phyloP scores from a whole-genome alignment of 176 grass and related monocot species.

The Paspalum notatum region DNA sequence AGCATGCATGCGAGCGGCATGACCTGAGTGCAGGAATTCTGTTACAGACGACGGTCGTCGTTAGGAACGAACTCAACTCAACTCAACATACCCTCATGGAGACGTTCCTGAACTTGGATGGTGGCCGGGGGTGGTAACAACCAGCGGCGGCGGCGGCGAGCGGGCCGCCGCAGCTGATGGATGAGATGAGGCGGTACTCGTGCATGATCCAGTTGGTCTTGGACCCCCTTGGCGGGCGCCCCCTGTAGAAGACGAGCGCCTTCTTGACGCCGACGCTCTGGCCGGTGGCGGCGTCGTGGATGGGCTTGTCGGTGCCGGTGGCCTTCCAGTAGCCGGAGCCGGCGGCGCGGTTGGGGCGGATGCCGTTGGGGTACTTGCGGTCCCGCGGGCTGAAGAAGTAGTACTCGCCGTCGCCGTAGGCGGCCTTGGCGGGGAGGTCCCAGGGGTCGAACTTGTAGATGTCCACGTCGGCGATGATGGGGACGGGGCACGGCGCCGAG shows the following conservation, averaged over 20 bases:
- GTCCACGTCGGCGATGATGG: constrained; percentile 94
- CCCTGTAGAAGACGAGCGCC: constrained; percentile 91
- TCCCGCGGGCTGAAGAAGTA: constrained; percentile 97
- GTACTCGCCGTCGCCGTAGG: constrained; percentile 83
- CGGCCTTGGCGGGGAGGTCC: constrained; percentile 78
- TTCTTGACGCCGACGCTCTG: constrained; percentile 85
- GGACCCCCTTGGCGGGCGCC: constrained; percentile 72
- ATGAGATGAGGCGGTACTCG: constrained; percentile 78
- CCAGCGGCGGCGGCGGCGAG: constrained; percentile 24
- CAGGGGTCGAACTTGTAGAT: constrained; percentile 98
- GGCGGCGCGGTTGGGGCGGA: constrained; percentile 83
- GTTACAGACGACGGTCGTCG: neutral
- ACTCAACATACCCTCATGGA: constrained; percentile 82
- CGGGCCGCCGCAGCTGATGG: neutral
- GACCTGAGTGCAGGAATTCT: neutral
- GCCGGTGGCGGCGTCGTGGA: constrained; percentile 52
- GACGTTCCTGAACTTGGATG: constrained; percentile 61
- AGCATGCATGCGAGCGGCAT: constrained; percentile 31
- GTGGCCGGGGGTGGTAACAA: constrained; percentile 33
- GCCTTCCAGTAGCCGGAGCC: constrained; percentile 98
- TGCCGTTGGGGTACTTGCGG: constrained; percentile 93
- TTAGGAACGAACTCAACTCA: constrained; percentile 17
- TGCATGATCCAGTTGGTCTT: constrained; percentile 99
- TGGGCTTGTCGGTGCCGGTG: constrained; percentile 92
- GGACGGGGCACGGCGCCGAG: constrained; percentile 57